phyloP scores from a whole-genome alignment of 2,329 filamentous ascomycete genomes.

The Claviceps africana region DNA sequence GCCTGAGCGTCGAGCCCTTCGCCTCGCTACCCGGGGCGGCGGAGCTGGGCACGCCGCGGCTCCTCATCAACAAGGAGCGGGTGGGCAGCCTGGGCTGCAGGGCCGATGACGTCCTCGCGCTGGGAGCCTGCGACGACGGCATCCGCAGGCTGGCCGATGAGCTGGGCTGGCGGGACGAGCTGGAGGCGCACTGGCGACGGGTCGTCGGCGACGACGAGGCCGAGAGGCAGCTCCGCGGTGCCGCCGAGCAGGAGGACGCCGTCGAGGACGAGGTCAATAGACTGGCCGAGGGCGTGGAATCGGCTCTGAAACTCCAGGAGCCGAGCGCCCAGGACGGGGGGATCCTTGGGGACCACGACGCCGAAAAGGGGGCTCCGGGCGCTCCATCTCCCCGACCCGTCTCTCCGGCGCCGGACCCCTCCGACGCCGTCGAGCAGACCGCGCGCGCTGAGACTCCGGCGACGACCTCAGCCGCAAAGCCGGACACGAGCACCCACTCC shows the following conservation, averaged over 20 bases:
- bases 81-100: constrained; percentile 68
- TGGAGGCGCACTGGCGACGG: constrained; percentile 60
- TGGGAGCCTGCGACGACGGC: constrained; percentile 74
- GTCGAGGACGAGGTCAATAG: constrained; percentile 31
- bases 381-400: neutral
- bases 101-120: constrained; percentile 68
- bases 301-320: constrained; percentile 19
- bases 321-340: constrained; percentile 2
- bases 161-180: constrained; percentile 73
- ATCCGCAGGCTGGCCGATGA: constrained; percentile 65
- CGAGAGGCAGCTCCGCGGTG: constrained; percentile 27
- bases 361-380: no score
- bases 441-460: neutral
- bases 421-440: neutral
- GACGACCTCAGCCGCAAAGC: neutral
- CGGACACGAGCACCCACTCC: no score
- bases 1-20: constrained; percentile 77
- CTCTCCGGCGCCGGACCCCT: neutral
- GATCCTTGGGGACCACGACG: no score
- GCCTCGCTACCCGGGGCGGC: constrained; percentile 60
- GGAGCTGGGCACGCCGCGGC: constrained; percentile 48
- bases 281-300: constrained; percentile 22
- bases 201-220: constrained; percentile 50
- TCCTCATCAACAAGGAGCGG: constrained; percentile 76
- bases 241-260: constrained; percentile 17